Base-by-base conservation (phyloP, 768 basidiomycete species). In the Boletus reticulatus region DNA sequence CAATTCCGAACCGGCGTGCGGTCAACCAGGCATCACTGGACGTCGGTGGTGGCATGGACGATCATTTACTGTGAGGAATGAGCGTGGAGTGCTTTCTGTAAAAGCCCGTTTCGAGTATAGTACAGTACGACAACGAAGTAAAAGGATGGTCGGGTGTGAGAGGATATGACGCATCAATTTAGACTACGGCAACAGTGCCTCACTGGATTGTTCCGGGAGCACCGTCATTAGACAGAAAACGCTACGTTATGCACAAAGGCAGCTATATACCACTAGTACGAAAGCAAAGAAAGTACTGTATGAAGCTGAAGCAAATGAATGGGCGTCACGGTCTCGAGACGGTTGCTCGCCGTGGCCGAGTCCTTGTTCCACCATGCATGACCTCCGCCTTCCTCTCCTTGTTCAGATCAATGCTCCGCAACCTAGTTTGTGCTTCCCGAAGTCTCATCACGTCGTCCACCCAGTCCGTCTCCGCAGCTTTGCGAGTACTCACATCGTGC, bases 1-100 rank as follows among this genome's bases (percentile, higher is more conserved):
- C 94, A 56, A 98, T 82, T 56, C 92, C 94, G 73, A 93, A 96
- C 64, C 87, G 85, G 62, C 93, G 85, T 52, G 84, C 84, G 56
- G 80, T 74, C 53, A 90, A 80, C 92, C 92, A 94, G 58, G 85
- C 73, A 68, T 92, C 84, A 62, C 78, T 78, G 50, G 75, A 81
- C 55, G 80, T 83, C 56, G 88, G 86, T 47, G 92, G 88, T 43
- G 89, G 87, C 92, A 94, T 92, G 64, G 67, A 69, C 67, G 47
- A 60, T 50, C 67, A 66, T 66, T 32, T 48, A 68, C 58, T 59
- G 51, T 57, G 53, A 59, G 57, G 55, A 67, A 69, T 13, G 67
- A 69, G 51, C 20, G 67, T 60, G 47, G 19, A 41, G 53, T 58
- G 49, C 57, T 50, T 59, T 65, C 59, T 55, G 57, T 36, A 56